Base-by-base conservation (phyloP, 139 green algal genomes). In the Medakamo hakoo region DNA sequence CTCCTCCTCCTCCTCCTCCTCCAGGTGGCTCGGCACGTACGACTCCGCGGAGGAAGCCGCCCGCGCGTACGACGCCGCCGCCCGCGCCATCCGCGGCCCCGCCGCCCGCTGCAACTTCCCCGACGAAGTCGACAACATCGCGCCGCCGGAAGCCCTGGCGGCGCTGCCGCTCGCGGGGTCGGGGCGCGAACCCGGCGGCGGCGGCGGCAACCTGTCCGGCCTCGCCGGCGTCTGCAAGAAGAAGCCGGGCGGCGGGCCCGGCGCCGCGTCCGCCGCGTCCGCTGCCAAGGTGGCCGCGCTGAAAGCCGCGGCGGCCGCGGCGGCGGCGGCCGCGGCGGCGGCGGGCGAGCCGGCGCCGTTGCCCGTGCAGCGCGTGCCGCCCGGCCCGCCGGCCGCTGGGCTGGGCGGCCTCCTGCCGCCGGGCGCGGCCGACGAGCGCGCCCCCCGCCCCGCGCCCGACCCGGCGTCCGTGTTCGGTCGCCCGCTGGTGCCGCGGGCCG, bases 11-110 rank as follows among this genome's bases (percentile, higher is more conserved):
- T n/a, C n/a, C n/a, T n/a, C n/a, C n/a, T 16, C 16, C 40, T 52
- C 40, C 59, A 86, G 80, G 64, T 98, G 91, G 91, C 81, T 98
- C 24, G 91, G 91, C 62, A 98, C 91, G 0, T 98, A 96, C 65
- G 88, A 98, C 72, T 94, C 86, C 4, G 88, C 91, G 27, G 92
- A 95, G 62, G 86, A 94, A 62, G 91, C 91, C 27, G 91, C 91
- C 0, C 75, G 84, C 9, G 89, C 91, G 0, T 98, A 97, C 68
- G 91, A 98, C 61, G 73, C 79, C n/a, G 91, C 91, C 4, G 91
- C 91, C 0, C 73, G 91, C 4, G 71, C 78, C 29, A 96, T 97
- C 30, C 73, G 90, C 14, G 90, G 90, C 4, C 73, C 82, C 4
- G 63, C 78, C 58, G 90, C 90, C 1, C 78, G 82, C 30, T 94